Evolutionary conservation across 805 yeast species (phyloP).

Genomic region (Monosporozyma yasuniensis): DNA sequence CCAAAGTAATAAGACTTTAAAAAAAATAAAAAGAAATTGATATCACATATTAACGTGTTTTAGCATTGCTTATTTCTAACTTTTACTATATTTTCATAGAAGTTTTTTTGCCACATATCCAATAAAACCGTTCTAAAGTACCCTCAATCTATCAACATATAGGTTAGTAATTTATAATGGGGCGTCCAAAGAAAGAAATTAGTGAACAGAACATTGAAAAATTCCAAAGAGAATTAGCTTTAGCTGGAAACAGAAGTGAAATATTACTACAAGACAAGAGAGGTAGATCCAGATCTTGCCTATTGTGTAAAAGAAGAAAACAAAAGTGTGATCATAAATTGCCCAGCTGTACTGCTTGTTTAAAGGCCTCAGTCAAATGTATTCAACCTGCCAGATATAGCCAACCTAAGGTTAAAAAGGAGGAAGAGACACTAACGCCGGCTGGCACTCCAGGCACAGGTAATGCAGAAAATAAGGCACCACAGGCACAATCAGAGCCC

Average conservation of each 20-base stretch:
- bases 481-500: background rate
- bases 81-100: background rate
- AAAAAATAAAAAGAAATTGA: no score
- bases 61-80: background rate
- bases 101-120: background rate
- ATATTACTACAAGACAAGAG: slow-evolving; percentile 35
- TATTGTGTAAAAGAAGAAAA: slow-evolving; percentile 47
- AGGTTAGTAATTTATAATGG: slow-evolving; percentile 16
- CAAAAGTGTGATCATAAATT: slow-evolving; percentile 58
- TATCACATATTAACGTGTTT: no score
- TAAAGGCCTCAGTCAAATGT: slow-evolving; percentile 52
- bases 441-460: background rate
- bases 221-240: slow-evolving; percentile 27
- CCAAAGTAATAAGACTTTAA: background rate
- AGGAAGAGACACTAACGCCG: slow-evolving; percentile 9
- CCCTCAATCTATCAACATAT: background rate
- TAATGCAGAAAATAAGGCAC: background rate
- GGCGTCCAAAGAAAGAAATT: slow-evolving; percentile 30
- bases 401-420: slow-evolving; percentile 20
- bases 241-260: slow-evolving; percentile 26
- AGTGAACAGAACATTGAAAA: slow-evolving; percentile 29
- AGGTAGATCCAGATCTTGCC: slow-evolving; percentile 49
- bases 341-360: slow-evolving; percentile 59
- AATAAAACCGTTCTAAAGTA: background rate
- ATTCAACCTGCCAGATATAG: slow-evolving; percentile 54